Conservation (phyloP, 805 yeast species). For the Yarrowia divulgata region DNA sequence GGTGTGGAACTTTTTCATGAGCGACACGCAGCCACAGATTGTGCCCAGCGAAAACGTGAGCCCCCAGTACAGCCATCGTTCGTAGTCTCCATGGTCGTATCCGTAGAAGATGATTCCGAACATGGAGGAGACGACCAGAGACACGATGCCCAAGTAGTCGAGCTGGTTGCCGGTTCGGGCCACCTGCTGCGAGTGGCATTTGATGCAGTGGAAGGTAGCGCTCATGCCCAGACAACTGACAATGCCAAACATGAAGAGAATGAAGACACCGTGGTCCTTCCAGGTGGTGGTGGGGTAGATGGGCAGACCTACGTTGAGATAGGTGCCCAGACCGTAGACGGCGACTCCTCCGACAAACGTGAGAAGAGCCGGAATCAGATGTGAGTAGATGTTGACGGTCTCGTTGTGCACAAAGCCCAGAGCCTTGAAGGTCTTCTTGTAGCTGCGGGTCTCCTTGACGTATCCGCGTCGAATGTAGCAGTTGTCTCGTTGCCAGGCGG, state of each 20-base stretch:
- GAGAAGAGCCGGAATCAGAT: conserved; percentile 55
- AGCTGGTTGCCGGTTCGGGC: conserved; percentile 68
- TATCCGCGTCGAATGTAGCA: conserved; percentile 71
- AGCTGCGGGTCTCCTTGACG: conserved; percentile 63
- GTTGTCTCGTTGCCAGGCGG: conserved; percentile 78
- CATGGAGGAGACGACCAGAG: conserved; percentile 70
- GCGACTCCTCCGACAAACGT: conserved; percentile 41
- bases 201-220: conserved; percentile 70
- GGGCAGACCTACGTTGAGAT: conserved; percentile 43
- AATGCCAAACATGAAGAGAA: conserved; percentile 65
- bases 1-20: conserved; percentile 70
- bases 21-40: conserved; percentile 67
- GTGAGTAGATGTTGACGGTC: conserved; percentile 73
- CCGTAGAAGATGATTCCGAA: conserved; percentile 56
- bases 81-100: conserved; percentile 43
- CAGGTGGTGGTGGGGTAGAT: conserved; percentile 47
- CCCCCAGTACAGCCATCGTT: conserved; percentile 42
- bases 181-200: conserved; percentile 67
- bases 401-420: conserved; percentile 70
- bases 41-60: conserved; percentile 64
- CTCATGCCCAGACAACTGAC: conserved; percentile 67
- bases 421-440: conserved; percentile 56
- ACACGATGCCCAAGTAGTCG: conserved; percentile 78
- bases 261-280: conserved; percentile 60
- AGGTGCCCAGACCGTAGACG: conserved; percentile 36